Evolutionary conservation across 1,139 yeast species (phyloP).

Genomic region (Pichia sp.): DNA sequence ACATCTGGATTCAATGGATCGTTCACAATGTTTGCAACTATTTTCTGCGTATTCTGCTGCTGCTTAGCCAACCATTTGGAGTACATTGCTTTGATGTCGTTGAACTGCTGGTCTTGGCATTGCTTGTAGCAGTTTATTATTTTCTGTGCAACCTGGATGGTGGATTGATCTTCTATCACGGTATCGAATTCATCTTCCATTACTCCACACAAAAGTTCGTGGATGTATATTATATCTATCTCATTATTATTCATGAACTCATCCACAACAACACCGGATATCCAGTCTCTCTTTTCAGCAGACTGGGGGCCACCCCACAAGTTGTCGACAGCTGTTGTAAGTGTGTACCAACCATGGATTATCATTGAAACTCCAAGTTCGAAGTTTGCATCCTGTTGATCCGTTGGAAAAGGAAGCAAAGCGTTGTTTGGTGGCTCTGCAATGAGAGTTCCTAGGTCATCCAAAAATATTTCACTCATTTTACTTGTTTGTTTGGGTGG

Average conservation of each 20-base stretch:
- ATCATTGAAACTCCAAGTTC: slow-evolving; percentile 95
- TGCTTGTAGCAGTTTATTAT: slow-evolving; percentile 65
- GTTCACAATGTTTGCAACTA: slow-evolving; percentile 38
- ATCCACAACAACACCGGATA: slow-evolving; percentile 77
- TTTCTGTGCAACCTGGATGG: slow-evolving; percentile 64
- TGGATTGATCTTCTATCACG: slow-evolving; percentile 83
- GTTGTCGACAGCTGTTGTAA: slow-evolving; percentile 89
- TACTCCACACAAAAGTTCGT: slow-evolving; percentile 79
- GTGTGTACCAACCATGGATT: slow-evolving; percentile 81
- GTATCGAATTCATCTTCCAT: slow-evolving; percentile 95
- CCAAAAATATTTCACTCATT: slow-evolving; percentile 26
- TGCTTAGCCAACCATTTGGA: slow-evolving; percentile 54
- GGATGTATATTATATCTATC: slow-evolving; percentile 75
- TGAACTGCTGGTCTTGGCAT: slow-evolving; percentile 50
- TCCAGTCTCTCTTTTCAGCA: slow-evolving; percentile 91
- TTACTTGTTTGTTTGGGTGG: neutral
- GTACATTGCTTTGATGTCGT: slow-evolving; percentile 56
- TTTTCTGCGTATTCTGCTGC: slow-evolving; percentile 33
- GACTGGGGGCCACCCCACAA: slow-evolving; percentile 96
- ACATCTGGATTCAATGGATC: slow-evolving; percentile 59
- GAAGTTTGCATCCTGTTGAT: slow-evolving; percentile 72
- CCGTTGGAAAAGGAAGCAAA: slow-evolving; percentile 49
- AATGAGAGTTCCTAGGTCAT: slow-evolving; percentile 33
- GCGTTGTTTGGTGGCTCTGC: slow-evolving; percentile 32
- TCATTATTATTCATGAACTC: slow-evolving; percentile 56